Percentiles rank a stretch among this genome's conserved stretches.
phyloP scores from a whole-genome alignment of 768 basidiomycete genomes.

The Mycena maculata region DNA sequence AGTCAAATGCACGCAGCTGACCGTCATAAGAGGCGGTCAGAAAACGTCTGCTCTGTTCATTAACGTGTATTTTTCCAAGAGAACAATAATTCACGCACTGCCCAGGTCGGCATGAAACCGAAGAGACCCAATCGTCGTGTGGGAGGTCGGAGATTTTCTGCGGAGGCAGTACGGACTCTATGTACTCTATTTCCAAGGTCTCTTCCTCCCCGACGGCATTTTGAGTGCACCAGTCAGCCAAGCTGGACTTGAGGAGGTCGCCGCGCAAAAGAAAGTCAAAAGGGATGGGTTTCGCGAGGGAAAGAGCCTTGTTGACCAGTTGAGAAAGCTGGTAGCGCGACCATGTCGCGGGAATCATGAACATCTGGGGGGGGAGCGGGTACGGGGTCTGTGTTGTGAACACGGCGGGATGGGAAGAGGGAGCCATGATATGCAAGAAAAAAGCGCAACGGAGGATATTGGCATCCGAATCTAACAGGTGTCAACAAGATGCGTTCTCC shows the following conservation, averaged over 20 bases:
- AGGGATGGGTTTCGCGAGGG: slow-evolving; percentile 78
- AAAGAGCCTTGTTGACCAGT: slow-evolving; percentile 93
- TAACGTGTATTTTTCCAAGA: slow-evolving; percentile 22
- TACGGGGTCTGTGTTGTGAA: slow-evolving; percentile 82
- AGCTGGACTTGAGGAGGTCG: slow-evolving; percentile 76
- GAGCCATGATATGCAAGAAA: slow-evolving; percentile 27
- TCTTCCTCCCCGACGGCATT: slow-evolving; percentile 87
- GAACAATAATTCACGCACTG: slow-evolving; percentile 52
- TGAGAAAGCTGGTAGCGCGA: slow-evolving; percentile 96
- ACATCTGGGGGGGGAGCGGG: slow-evolving; percentile 86
- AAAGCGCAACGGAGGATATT: background rate
- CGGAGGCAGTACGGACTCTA: slow-evolving; percentile 89
- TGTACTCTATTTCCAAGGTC: slow-evolving; percentile 92
- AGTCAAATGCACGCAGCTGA: slow-evolving; percentile 77
- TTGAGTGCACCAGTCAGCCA: slow-evolving; percentile 81
- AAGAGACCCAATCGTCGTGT: slow-evolving; percentile 95
- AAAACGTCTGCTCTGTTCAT: slow-evolving; percentile 63
- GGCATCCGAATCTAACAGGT: background rate
- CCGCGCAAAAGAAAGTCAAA: slow-evolving; percentile 94
- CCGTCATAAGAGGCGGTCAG: slow-evolving; percentile 88
- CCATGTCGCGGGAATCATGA: slow-evolving; percentile 92
- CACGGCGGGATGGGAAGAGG: slow-evolving; percentile 60
- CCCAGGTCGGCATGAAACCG: slow-evolving; percentile 69
- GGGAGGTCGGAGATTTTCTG: slow-evolving; percentile 82
- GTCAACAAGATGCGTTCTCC: slow-evolving; percentile 37